Conservation (phyloP, 2,329 filamentous ascomycete species). For the Curvularia verruculosa region DNA sequence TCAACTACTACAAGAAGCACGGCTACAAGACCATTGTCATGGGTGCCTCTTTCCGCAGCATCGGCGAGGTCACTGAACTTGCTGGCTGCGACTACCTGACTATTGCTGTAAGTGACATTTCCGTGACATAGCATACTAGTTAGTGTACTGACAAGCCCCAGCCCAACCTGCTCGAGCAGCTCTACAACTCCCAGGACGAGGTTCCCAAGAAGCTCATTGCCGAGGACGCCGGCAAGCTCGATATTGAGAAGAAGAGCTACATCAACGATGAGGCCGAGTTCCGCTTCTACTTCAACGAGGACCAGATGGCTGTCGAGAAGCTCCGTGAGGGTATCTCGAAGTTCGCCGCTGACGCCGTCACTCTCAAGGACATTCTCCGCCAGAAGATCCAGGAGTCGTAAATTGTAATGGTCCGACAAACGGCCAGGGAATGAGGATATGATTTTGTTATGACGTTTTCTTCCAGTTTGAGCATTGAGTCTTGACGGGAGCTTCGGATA, state of each 20-base stretch:
- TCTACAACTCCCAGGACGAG: constrained; percentile 78
- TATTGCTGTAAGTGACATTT: constrained; percentile 74
- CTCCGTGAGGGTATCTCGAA: constrained; percentile 99
- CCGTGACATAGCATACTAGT: not conserved
- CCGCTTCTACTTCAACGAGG: constrained; percentile 99
- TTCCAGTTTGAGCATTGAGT: constrained; percentile 11
- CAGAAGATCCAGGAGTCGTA: constrained; percentile 70
- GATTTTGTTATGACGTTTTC: constrained; percentile 23
- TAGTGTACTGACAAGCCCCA: constrained; percentile 45
- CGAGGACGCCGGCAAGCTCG: constrained; percentile 65
- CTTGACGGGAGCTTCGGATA: constrained; percentile 9
- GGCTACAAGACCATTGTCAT: constrained; percentile 99
- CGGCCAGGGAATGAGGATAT: constrained; percentile 31
- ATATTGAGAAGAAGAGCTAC: constrained; percentile 89
- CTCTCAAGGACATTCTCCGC: constrained; percentile 90
- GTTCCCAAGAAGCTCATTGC: constrained; percentile 95
- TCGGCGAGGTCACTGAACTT: constrained; percentile 96
- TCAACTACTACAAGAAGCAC: constrained; percentile 99
- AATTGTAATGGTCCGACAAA: constrained; percentile 34
- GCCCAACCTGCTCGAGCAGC: constrained; percentile 92
- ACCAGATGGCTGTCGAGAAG: constrained; percentile 99
- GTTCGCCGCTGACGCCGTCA: constrained; percentile 94
- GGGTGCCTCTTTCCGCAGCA: constrained; percentile 97
- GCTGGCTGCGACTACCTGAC: constrained; percentile 99
- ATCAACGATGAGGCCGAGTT: constrained; percentile 86